Conservation (phyloP, 2,329 filamentous ascomycete species). For the Byssochlamys sp. region DNA sequence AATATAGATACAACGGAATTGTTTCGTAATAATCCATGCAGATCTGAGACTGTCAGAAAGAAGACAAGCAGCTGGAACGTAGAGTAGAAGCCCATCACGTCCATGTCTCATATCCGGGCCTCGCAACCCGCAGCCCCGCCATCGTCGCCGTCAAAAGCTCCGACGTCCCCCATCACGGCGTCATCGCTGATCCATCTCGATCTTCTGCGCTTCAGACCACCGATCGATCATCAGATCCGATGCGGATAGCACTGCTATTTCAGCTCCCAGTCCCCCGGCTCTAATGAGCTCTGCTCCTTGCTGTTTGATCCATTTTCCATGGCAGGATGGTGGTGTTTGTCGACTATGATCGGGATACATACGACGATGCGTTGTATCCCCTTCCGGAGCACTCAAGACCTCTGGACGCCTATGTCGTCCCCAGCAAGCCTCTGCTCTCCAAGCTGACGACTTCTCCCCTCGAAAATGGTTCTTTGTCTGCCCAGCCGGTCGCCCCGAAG, state of each 20-base stretch:
- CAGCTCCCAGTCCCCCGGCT: slow-evolving; percentile 6
- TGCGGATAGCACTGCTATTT: background rate
- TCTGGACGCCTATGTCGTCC: slow-evolving; percentile 10
- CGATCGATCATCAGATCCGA: background rate
- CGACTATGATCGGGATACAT: slow-evolving; percentile 33
- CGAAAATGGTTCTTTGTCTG: background rate
- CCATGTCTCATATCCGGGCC: background rate
- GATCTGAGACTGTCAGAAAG: background rate
- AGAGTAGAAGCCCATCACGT: background rate
- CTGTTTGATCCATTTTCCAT: slow-evolving; percentile 7
- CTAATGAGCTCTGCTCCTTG: slow-evolving; percentile 3
- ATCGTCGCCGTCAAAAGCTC: background rate
- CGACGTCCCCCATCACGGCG: background rate
- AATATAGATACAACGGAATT: background rate
- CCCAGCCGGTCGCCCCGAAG: background rate
- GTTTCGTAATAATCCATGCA: too few species aligned
- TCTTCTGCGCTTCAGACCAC: background rate
- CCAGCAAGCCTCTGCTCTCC: slow-evolving; percentile 14
- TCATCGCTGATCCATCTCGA: background rate
- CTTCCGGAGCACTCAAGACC: slow-evolving; percentile 8
- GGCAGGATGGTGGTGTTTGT: slow-evolving; percentile 41
- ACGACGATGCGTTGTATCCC: slow-evolving; percentile 18
- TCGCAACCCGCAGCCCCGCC: background rate
- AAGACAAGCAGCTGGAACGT: background rate
- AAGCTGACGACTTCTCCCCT: slow-evolving; percentile 6